A percentile compares a stretch with the other conserved stretches of the same genome.
phyloP scores from a whole-genome alignment of 2,329 filamentous ascomycete genomes.

The Sclerotinia nivalis region DNA sequence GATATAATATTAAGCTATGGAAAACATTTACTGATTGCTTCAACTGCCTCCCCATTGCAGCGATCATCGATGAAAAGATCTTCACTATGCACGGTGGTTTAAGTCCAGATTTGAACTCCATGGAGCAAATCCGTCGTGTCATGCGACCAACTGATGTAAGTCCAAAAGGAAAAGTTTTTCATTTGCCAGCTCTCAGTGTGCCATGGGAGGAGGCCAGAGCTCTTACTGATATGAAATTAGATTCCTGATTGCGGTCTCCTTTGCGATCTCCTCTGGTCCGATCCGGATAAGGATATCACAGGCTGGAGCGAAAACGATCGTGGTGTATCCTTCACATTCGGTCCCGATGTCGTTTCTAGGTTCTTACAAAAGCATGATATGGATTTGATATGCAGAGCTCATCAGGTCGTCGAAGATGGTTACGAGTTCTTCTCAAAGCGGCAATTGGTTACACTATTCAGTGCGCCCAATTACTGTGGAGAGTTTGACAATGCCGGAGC shows the following conservation, averaged over 20 bases:
- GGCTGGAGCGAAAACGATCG: conserved; percentile 99
- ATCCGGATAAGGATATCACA: conserved; percentile 98
- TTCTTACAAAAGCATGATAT: conserved; percentile 99
- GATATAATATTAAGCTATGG: conserved; percentile 99
- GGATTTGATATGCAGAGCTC: conserved; percentile 97
- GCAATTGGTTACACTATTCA: conserved; percentile 95
- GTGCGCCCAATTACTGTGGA: conserved; percentile 97
- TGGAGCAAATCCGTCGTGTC: conserved; percentile 99
- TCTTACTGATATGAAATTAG: conserved; percentile 52
- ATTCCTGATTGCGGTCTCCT: conserved; percentile 97
- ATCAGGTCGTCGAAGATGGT: conserved; percentile 97
- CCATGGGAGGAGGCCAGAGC: conserved; percentile 38
- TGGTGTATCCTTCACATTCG: conserved; percentile 98
- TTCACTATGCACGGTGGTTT: conserved; percentile 99
- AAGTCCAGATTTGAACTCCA: conserved; percentile 96
- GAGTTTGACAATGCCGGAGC: conserved; percentile 99
- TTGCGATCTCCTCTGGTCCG: conserved; percentile 97
- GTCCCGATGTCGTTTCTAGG: conserved; percentile 92
- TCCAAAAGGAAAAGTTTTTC: conserved; percentile 39
- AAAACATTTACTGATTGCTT: conserved; percentile 99
- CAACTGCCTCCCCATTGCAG: conserved; percentile 96
- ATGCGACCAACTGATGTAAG: conserved; percentile 99
- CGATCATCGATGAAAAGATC: conserved; percentile 99
- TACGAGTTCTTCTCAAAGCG: conserved; percentile 99
- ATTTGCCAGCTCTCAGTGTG: conserved; percentile 35